Base-by-base conservation (phyloP, 768 basidiomycete genomes). In the Tulasnella sp. region DNA sequence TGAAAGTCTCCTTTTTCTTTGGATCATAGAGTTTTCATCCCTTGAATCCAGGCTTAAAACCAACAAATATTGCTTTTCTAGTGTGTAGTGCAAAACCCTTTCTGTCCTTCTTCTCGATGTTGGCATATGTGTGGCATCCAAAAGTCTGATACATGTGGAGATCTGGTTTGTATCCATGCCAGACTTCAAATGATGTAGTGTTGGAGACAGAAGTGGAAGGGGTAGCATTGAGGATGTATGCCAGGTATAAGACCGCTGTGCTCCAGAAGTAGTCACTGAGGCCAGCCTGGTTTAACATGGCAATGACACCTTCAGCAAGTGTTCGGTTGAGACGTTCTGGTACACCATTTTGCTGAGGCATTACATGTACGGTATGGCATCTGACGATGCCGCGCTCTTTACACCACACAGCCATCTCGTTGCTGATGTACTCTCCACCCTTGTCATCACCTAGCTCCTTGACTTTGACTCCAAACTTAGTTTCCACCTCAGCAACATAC, bases 101-200 rank as follows among this genome's bases (percentile, higher is more conserved):
- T 5, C 64, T 38, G 41, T 48, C 61, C 48, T 74, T 68, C 54
- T 70, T 71, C 53, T 67, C 68, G 4, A 74, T 64, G 54, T 67
- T 68, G 29, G 72, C 73, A 67, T 73, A 76, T 17, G 72, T 71
- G 45, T 62, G 63, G 53, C 73, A 75, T 2, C 75, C 73, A 50
- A 68, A 76, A n/a, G 71, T 67, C 2, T 70, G 64, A 25, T 75
- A 66, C 62, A 73, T 65, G 0, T 63, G 65, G 9, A 73, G 63
- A 53, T 49, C 31, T 41, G 63, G 64, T 38, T 60, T 58, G 10
- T 8, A 15, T 5, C 62, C 60, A 29, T 56, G 11, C 49, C 52
- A 65, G 0, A 57, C 49, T 45, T 61, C 53, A 24, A 24, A 64
- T 43, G 63, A 63, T 3, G 60, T 63, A 9, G 31, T 60, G 17